These are phyloP conservation scores for Phaeosphaeriaceae sp. DNA, from an alignment of 2,329 filamentous ascomycete genomes.

Conservation along the genomic window DNA sequence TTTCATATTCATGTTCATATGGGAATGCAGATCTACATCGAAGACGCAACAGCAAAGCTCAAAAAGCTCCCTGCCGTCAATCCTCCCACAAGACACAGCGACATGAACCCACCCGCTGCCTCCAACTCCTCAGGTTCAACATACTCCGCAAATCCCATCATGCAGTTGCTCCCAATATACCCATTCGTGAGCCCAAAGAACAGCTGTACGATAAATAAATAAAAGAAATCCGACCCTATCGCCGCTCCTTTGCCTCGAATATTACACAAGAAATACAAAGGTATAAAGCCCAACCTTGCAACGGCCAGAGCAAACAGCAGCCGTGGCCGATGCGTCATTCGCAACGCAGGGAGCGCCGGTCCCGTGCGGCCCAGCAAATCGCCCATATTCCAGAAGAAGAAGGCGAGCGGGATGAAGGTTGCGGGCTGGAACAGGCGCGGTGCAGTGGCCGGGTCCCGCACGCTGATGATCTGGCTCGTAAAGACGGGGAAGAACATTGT, in stretches of 20 bases:
- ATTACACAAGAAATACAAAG: constrained; percentile 90
- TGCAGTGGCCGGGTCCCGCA: constrained; percentile 52
- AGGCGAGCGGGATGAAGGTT: constrained; percentile 87
- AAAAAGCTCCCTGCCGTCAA: constrained; percentile 84
- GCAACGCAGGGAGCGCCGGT: constrained; percentile 64
- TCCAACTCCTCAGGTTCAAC: constrained; percentile 84
- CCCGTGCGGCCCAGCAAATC: constrained; percentile 79
- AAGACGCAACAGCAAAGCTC: constrained; percentile 67
- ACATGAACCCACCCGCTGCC: constrained; percentile 93
- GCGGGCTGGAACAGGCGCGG: constrained; percentile 71
- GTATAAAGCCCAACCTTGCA: constrained; percentile 73
- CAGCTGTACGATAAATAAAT: constrained; percentile 82
- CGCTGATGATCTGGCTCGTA: constrained; percentile 63
- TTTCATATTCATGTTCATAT: too few species aligned
- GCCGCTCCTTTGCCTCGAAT: constrained; percentile 72
- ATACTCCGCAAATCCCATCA: constrained; percentile 88
- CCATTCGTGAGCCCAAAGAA: constrained; percentile 86
- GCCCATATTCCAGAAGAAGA: constrained; percentile 92
- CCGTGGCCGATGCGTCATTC: constrained; percentile 67
- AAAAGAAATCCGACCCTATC: constrained; percentile 84
- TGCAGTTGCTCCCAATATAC: constrained; percentile 83
- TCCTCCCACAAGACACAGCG: constrained; percentile 83
- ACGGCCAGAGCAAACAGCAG: constrained; percentile 73
- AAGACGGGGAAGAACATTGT: constrained; percentile 98
- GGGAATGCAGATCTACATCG: too few species aligned